A percentile compares a stretch with the other conserved stretches of the same genome.
phyloP scores from a whole-genome alignment of 768 basidiomycete species.

The Dioszegia hungarica region DNA sequence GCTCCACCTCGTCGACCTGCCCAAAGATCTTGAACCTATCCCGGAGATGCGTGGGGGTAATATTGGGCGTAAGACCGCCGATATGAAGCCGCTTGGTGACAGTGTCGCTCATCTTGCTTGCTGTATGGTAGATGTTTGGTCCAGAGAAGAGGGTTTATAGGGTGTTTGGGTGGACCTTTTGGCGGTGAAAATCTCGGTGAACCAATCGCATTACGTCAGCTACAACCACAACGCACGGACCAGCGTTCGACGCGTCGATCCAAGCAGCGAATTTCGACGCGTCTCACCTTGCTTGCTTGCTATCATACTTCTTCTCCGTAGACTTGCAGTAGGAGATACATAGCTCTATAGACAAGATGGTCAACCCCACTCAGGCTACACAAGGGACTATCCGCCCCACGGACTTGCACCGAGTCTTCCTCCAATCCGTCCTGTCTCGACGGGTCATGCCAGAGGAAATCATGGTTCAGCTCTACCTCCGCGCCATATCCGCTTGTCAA shows the following conservation, averaged over 20 bases:
- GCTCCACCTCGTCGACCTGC: slow-evolving; percentile 25
- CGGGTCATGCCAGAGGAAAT: slow-evolving; percentile 28
- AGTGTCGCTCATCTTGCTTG: background rate
- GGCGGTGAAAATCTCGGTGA: background rate
- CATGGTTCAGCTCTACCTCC: slow-evolving; percentile 39
- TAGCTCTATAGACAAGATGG: too few relatives aligned
- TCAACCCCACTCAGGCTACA: background rate
- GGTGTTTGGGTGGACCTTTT: background rate
- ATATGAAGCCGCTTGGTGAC: slow-evolving; percentile 38
- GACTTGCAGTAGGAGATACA: too few relatives aligned
- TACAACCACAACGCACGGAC: background rate
- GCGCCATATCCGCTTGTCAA: slow-evolving; percentile 28
- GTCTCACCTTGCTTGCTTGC: too few relatives aligned
- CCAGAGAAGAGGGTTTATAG: slow-evolving; percentile 8
- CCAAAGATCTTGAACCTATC: slow-evolving; percentile 41
- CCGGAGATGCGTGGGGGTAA: slow-evolving; percentile 36
- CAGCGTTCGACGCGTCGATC: background rate
- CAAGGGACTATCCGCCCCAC: background rate
- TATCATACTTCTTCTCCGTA: too few relatives aligned
- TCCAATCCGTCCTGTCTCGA: slow-evolving; percentile 40
- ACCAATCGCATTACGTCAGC: background rate
- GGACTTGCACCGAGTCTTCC: slow-evolving; percentile 38
- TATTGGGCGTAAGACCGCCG: slow-evolving; percentile 31
- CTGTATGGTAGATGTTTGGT: background rate
- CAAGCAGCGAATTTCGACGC: background rate